Evolutionary conservation across 2,329 filamentous ascomycete species (phyloP), one percentile per base, ranked within the genome.

Genomic region (Sarocladiaceae sp.): DNA sequence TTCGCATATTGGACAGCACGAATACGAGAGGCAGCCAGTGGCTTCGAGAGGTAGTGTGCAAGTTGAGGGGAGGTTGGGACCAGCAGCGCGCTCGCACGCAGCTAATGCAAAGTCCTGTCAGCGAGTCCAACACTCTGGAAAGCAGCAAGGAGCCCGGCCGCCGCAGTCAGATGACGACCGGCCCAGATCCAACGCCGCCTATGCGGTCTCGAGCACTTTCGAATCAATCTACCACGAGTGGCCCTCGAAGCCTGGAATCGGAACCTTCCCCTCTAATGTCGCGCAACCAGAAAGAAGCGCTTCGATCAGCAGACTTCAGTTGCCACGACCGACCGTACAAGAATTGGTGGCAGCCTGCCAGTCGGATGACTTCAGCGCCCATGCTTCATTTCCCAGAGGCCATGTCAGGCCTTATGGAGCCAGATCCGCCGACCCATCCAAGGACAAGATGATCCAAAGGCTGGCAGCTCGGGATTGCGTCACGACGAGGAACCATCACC

Each of bases 321-420:
- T 70, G 83, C 53, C 83, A 85, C 3, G 82, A 88, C 51, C 86
- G 90, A 62, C 87, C 88, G 1, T 94, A 93, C 57, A 83, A 88
- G 57, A 80, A 82, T 42, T 83, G 83, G 63, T 94, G 91, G 55
- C 82, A 88, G 50, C 82, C 85, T 27, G 85, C 86, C 2, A 84
- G 76, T 52, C 72, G 62, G 35, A 48, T 45, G n/a, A 48, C 44
- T 21, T 41, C 24, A 15, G n/a, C n/a, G n/a, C n/a, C n/a, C n/a
- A n/a, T n/a, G n/a, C n/a, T n/a, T n/a, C n/a, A n/a, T n/a, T n/a
- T n/a, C n/a, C n/a, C n/a, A n/a, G n/a, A n/a, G n/a, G n/a, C n/a
- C n/a, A n/a, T n/a, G n/a, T n/a, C n/a, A n/a, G n/a, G n/a, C n/a
- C n/a, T n/a, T n/a, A n/a, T n/a, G n/a, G n/a, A n/a, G n/a, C n/a